phyloP scores from a whole-genome alignment of 1,284 basidiomycete genomes.

The Heterobasidion parviporum region DNA sequence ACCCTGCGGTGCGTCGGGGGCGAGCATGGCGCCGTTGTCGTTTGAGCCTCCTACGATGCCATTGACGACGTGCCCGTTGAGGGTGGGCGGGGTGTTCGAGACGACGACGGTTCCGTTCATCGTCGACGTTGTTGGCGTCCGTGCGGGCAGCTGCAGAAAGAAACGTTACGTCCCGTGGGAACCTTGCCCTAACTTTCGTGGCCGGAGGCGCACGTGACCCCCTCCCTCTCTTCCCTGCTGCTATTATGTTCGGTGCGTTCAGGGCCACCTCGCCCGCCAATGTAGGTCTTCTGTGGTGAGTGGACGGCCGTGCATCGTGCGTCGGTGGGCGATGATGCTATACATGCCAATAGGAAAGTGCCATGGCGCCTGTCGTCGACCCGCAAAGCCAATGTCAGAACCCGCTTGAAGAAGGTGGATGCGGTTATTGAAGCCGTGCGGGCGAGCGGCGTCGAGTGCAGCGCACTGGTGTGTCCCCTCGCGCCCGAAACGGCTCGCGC shows the following conservation, averaged over 20 bases:
- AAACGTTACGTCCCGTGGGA: not conserved
- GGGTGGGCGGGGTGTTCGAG: slow-evolving; percentile 3
- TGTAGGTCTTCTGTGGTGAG: slow-evolving; percentile 75
- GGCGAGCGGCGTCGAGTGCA: slow-evolving; percentile 72
- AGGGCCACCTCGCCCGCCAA: slow-evolving; percentile 55
- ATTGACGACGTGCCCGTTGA: slow-evolving; percentile 20
- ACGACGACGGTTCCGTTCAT: slow-evolving; percentile 10
- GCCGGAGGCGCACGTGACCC: not conserved
- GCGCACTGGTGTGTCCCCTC: slow-evolving; percentile 53
- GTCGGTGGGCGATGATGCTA: not conserved
- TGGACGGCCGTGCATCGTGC: not conserved
- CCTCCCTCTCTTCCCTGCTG: not conserved
- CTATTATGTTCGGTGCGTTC: slow-evolving; percentile 72
- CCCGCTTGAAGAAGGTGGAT: slow-evolving; percentile 89
- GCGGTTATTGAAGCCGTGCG: slow-evolving; percentile 84
- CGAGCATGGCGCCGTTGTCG: slow-evolving; percentile 22
- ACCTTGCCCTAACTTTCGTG: not conserved
- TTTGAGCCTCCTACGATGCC: slow-evolving; percentile 21
- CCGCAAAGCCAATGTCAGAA: slow-evolving; percentile 86
- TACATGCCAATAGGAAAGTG: slow-evolving; percentile 63
- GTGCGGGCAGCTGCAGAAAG: not conserved
- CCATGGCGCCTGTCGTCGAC: slow-evolving; percentile 90
- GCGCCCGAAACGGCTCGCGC: not conserved
- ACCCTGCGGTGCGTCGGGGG: slow-evolving; percentile 25
- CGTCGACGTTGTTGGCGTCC: slow-evolving; percentile 5